Evolutionary conservation across 2,329 filamentous ascomycete genomes (phyloP).

Genomic region (Hypoxylon sp.): DNA sequence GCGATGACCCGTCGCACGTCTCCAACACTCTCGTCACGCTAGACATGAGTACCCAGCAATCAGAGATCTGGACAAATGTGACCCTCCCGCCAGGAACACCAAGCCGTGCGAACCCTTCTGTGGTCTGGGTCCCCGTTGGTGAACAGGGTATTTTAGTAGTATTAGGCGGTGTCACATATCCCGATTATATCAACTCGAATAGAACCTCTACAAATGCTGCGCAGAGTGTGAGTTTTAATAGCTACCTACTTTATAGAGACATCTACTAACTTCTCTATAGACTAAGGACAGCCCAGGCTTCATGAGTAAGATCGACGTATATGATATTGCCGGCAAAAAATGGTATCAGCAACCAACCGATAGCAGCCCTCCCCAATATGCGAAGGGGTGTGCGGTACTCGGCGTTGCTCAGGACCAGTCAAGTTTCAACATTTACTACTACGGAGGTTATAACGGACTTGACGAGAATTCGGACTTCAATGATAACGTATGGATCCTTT

Average conservation of each 20-base stretch:
- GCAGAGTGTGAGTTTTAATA: slow-evolving; percentile 58
- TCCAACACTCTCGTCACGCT: slow-evolving; percentile 73
- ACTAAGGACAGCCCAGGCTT: slow-evolving; percentile 77
- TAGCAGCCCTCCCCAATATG: slow-evolving; percentile 68
- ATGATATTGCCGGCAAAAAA: slow-evolving; percentile 77
- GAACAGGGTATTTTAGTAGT: slow-evolving; percentile 82
- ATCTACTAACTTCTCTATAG: slow-evolving; percentile 56
- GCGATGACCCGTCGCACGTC: slow-evolving; percentile 59
- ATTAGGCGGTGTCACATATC: slow-evolving; percentile 79
- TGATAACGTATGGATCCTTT: slow-evolving; percentile 85
- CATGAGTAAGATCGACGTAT: slow-evolving; percentile 80
- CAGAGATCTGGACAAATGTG: slow-evolving; percentile 70
- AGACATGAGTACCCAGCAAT: slow-evolving; percentile 68
- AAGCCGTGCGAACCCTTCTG: slow-evolving; percentile 73
- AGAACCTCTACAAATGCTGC: slow-evolving; percentile 54
- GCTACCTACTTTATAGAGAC: not conserved
- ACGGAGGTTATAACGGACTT: slow-evolving; percentile 79
- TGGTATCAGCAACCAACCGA: slow-evolving; percentile 80
- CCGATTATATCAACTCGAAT: slow-evolving; percentile 60
- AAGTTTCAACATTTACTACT: slow-evolving; percentile 88
- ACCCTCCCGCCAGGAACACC: slow-evolving; percentile 66
- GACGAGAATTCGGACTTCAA: slow-evolving; percentile 58
- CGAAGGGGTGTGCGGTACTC: slow-evolving; percentile 81
- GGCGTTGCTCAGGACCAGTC: slow-evolving; percentile 79
- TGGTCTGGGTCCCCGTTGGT: slow-evolving; percentile 85